These are phyloP conservation scores for Oryza brachyantha DNA, from an alignment of 176 grass and related monocot species.

Conservation along the genomic window DNA sequence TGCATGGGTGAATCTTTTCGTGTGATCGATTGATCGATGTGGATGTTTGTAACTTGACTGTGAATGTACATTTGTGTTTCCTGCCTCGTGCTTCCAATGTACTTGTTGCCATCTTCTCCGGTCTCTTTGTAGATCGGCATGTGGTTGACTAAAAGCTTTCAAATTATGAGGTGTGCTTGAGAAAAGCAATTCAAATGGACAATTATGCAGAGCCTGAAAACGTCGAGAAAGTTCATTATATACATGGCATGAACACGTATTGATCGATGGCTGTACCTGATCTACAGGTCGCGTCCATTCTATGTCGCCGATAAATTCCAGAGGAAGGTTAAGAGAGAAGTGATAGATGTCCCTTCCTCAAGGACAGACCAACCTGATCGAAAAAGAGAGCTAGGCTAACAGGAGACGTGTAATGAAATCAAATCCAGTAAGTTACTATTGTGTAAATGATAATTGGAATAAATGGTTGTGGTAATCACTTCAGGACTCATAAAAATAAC, in stretches of 20 bases:
- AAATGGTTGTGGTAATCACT: background rate
- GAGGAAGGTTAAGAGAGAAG: background rate
- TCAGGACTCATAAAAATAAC: background rate
- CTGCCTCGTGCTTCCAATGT: constrained; percentile 12
- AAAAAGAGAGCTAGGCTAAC: background rate
- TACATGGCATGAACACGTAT: background rate
- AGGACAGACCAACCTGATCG: background rate
- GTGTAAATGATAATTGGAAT: background rate
- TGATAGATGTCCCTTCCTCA: background rate
- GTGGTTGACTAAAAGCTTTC: background rate
- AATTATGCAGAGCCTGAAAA: background rate
- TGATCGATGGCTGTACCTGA: background rate
- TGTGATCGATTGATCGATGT: constrained; percentile 32
- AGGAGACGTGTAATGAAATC: background rate
- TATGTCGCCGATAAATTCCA: background rate
- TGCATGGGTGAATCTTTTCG: constrained; percentile 11
- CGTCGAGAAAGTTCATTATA: background rate
- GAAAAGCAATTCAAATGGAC: background rate
- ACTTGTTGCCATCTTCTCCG: constrained; percentile 8
- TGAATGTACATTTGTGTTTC: constrained; percentile 26
- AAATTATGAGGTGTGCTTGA: background rate
- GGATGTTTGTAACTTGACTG: background rate
- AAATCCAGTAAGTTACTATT: background rate
- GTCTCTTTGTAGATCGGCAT: background rate
- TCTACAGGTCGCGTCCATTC: background rate